A percentile compares a stretch with the other conserved stretches of the same genome.
Conservation (phyloP, 331 rosid genomes). For the Pyracantha coccinea region DNA sequence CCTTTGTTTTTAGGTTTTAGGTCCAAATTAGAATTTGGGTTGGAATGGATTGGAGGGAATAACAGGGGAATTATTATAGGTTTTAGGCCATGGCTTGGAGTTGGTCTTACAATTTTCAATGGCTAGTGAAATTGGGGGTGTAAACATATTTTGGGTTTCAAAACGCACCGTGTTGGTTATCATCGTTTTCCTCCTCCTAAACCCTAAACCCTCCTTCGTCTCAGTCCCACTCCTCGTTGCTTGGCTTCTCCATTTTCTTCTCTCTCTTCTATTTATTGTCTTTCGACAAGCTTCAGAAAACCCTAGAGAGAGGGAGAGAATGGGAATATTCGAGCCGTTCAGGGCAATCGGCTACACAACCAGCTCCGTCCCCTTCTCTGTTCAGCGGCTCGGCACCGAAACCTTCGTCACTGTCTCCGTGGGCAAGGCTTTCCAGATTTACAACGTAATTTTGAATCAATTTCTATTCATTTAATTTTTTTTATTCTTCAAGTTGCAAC, state of each 20-base stretch:
- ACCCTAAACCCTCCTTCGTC: neutral
- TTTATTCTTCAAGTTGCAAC: neutral
- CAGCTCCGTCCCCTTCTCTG: conserved; percentile 58
- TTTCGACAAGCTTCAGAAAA: neutral
- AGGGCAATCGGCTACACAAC: conserved; percentile 88
- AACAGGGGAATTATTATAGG: too few species aligned
- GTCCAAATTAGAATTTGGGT: too few species aligned
- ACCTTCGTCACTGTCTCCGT: conserved; percentile 82
- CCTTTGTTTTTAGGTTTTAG: too few species aligned
- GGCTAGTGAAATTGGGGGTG: neutral
- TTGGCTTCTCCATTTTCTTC: neutral
- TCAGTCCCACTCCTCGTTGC: neutral
- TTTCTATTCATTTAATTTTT: neutral
- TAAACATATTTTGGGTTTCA: too few species aligned
- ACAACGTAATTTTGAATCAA: conserved; percentile 39
- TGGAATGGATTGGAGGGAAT: too few species aligned
- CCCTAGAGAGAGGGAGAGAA: conserved; percentile 7
- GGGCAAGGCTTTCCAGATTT: conserved; percentile 89
- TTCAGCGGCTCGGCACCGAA: conserved; percentile 86
- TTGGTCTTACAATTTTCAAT: neutral
- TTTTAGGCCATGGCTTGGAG: neutral
- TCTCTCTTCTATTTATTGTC: neutral
- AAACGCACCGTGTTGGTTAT: neutral
- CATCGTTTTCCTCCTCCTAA: neutral
- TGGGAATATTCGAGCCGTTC: conserved; percentile 84